Base-by-base conservation (phyloP, 768 basidiomycete genomes). In the Strobilomyces confusus region DNA sequence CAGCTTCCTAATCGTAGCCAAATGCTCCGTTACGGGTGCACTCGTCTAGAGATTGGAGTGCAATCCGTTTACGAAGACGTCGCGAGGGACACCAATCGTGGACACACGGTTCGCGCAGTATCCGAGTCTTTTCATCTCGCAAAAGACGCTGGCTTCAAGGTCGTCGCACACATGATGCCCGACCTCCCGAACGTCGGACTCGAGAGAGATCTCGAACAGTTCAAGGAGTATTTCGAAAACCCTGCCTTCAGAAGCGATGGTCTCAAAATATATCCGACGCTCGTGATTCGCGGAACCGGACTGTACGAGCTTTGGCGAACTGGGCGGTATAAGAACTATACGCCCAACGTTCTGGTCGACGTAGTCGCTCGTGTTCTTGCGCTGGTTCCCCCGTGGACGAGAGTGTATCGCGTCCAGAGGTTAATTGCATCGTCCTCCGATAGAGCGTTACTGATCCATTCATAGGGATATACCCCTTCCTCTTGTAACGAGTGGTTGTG, bases 121-220 rank as follows among this genome's bases (percentile, higher is more conserved):
- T 86, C 91, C 44, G 95, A 99, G 69, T 91, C 89, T 13, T 99
- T 99, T 73, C 95, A 98, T 65, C 84, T 99, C 63, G 87, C 94
- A 19, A 99, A 99, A 69, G 95, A 99, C 63, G 97, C 95, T 2
- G 97, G 97, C 5, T 99, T 97, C 86, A 99, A 99, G 72, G 95
- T 99, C 50, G 97, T 99, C 26, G 95, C 95, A 19, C 97, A 99
- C 68, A 98, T 98, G 97, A 99, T 99, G 95, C 94, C 95, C 14
- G 95, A 99, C 69, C 80, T 98, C 9, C 95, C 95, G 9, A 99
- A 99, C 67, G 92, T 98, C 52, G 97, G 97, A 32, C 80, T 95
- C 54, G 97, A 98, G 74, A 84, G 97, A 52, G 97, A 99, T 71
- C 81, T 99, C 44, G 94, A 94, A 64, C 97, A 98, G 65, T 99